Conservation (phyloP, 2,329 filamentous ascomycete genomes). For the Cadophora sp. region DNA sequence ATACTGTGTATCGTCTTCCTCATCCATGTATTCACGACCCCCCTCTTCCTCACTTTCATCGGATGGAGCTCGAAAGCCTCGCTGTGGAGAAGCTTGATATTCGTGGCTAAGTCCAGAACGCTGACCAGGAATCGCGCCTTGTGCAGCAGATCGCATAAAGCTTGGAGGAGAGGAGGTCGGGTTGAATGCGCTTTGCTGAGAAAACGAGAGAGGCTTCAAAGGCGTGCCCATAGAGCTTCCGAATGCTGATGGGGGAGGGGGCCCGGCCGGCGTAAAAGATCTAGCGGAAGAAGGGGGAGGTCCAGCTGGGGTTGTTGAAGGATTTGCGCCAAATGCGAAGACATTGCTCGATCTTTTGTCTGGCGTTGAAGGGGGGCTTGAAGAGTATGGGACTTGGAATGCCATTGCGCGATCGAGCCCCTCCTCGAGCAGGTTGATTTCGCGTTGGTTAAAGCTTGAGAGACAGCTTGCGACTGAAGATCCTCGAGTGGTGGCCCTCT, state of each 20-base stretch:
- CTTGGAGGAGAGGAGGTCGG: conserved; percentile 34
- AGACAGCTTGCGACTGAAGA: neutral
- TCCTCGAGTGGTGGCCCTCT: neutral
- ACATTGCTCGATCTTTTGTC: conserved; percentile 41
- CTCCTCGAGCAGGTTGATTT: neutral
- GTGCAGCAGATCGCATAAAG: conserved; percentile 32
- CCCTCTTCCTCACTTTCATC: conserved; percentile 51
- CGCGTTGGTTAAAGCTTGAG: neutral
- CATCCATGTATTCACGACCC: conserved; percentile 49
- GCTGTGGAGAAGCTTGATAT: conserved; percentile 44
- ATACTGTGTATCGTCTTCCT: conserved; percentile 41
- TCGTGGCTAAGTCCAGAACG: conserved; percentile 60
- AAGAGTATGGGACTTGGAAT: conserved; percentile 40
- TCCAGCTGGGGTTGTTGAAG: conserved; percentile 64
- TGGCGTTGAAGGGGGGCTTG: conserved; percentile 47
- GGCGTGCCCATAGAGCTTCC: conserved; percentile 54
- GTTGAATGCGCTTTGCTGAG: conserved; percentile 43
- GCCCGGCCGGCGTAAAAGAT: conserved; percentile 63
- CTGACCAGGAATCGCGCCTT: conserved; percentile 35
- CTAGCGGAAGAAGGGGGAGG: conserved; percentile 57
- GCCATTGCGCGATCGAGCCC: conserved; percentile 22
- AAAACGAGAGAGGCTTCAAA: conserved; percentile 46
- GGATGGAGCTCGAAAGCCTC: conserved; percentile 48
- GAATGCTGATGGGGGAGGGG: conserved; percentile 57
- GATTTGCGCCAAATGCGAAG: conserved; percentile 44